Evolutionary conservation across 768 basidiomycete genomes (phyloP).

Genomic region (Baorangia bicolor): DNA sequence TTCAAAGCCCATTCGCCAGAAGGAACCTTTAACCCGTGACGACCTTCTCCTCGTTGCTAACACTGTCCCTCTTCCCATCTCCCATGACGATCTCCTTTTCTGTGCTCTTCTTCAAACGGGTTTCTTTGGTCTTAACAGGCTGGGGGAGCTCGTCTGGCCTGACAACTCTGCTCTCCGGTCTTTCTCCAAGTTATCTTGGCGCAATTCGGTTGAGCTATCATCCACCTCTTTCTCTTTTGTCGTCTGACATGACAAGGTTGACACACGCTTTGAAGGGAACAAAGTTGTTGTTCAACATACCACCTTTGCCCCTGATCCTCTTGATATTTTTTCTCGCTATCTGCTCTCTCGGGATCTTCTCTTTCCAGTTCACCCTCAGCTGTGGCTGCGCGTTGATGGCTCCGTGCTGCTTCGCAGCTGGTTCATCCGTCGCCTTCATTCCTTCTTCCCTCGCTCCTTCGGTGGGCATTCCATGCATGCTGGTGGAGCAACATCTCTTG

Average conservation of each 20-base stretch:
- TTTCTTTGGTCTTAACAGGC: too few relatives aligned
- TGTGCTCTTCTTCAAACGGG: too few relatives aligned
- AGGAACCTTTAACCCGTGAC: neutral
- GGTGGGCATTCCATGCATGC: neutral
- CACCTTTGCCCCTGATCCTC: neutral
- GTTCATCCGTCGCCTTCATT: neutral
- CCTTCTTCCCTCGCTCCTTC: neutral
- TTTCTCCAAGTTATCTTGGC: too few relatives aligned
- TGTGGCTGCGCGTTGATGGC: neutral
- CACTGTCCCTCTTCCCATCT: neutral
- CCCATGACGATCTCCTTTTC: too few relatives aligned
- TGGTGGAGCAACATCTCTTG: neutral
- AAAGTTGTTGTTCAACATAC: neutral
- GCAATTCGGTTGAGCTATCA: too few relatives aligned
- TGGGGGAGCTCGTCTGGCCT: too few relatives aligned
- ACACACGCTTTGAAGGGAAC: neutral
- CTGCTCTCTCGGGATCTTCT: neutral
- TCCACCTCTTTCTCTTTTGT: neutral
- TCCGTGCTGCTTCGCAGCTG: neutral
- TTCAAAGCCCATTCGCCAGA: neutral
- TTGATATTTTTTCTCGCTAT: neutral
- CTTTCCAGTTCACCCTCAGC: neutral
- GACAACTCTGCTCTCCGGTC: too few relatives aligned
- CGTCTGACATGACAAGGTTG: neutral
- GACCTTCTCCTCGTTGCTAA: neutral